Conservation (phyloP, 768 basidiomycete genomes). For the Amanita fuliginea region DNA sequence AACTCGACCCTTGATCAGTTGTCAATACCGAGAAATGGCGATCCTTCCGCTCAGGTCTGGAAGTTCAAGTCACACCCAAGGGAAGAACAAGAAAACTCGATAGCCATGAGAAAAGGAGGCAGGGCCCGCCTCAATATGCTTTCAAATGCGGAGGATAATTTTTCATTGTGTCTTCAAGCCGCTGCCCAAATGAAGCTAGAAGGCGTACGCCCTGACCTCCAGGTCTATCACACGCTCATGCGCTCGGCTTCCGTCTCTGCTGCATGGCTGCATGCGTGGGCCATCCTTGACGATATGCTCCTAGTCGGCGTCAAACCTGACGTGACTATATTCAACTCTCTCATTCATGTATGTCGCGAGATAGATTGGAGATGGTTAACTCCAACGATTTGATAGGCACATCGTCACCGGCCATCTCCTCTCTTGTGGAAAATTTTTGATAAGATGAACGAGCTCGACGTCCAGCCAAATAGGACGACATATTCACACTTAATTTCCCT, state of each 20-base stretch:
- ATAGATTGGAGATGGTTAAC: background rate
- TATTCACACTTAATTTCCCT: conserved; percentile 44
- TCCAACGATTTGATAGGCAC: conserved; percentile 27
- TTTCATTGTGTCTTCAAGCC: conserved; percentile 29
- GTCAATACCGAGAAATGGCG: background rate
- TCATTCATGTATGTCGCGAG: conserved; percentile 39
- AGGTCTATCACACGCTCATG: conserved; percentile 49
- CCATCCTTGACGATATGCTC: conserved; percentile 62
- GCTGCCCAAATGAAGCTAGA: conserved; percentile 48
- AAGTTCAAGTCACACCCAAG: conserved; percentile 5
- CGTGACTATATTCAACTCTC: conserved; percentile 40
- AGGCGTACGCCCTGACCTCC: conserved; percentile 38
- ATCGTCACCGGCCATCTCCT: conserved; percentile 24
- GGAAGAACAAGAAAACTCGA: conserved; percentile 1
- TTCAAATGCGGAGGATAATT: conserved; percentile 20
- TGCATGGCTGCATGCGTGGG: conserved; percentile 43
- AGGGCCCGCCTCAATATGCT: conserved; percentile 20
- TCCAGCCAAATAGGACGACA: conserved; percentile 40
- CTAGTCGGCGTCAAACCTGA: conserved; percentile 37
- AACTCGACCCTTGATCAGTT: background rate
- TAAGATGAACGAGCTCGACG: conserved; percentile 39
- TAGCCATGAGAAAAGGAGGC: background rate
- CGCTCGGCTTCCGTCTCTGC: conserved; percentile 32
- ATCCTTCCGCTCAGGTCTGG: conserved; percentile 2
- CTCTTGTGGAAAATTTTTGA: conserved; percentile 39